Evolutionary conservation across 2,329 filamentous ascomycete species (phyloP).

Genomic region (Fusarium circinatum): DNA sequence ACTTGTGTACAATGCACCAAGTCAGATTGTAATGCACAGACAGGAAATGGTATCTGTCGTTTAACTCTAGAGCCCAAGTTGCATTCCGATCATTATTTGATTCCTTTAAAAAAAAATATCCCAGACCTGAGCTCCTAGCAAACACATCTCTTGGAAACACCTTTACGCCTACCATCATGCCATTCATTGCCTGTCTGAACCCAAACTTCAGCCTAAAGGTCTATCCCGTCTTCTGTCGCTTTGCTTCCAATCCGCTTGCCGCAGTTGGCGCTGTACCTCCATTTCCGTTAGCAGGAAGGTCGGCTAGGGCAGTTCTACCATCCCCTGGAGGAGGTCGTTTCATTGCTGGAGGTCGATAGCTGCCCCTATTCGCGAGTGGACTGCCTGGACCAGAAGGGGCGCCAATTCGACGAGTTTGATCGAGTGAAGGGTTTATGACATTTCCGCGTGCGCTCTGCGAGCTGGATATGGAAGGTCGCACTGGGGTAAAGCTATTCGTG

Average conservation of each 20-base stretch:
- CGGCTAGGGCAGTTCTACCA: slow-evolving; percentile 59
- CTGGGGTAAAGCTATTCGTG: slow-evolving; percentile 44
- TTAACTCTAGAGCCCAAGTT: slow-evolving; percentile 9
- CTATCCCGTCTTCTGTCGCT: slow-evolving; percentile 61
- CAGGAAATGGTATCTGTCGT: not conserved
- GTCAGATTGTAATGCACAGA: slow-evolving; percentile 11
- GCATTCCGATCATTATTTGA: slow-evolving; percentile 6
- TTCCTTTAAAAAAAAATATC: slow-evolving; percentile 18
- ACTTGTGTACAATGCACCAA: not conserved
- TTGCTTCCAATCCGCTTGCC: slow-evolving; percentile 55
- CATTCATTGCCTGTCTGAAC: not conserved
- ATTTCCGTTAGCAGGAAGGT: slow-evolving; percentile 59
- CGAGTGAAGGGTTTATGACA: slow-evolving; percentile 64
- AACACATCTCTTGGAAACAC: slow-evolving; percentile 13
- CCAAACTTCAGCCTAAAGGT: not conserved
- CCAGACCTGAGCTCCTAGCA: slow-evolving; percentile 37
- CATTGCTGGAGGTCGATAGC: slow-evolving; percentile 69
- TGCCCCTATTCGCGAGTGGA: slow-evolving; percentile 66
- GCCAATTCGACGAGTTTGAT: slow-evolving; percentile 67
- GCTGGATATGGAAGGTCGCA: slow-evolving; percentile 44
- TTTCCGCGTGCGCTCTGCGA: slow-evolving; percentile 51
- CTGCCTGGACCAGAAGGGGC: slow-evolving; percentile 65
- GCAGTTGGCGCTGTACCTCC: slow-evolving; percentile 32
- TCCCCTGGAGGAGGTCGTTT: slow-evolving; percentile 58
- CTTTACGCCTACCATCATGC: slow-evolving; percentile 32